Evolutionary conservation across 2,329 filamentous ascomycete genomes (phyloP), one percentile per base, ranked within the genome.

Genomic region (Chalaropsis thielavioides): DNA sequence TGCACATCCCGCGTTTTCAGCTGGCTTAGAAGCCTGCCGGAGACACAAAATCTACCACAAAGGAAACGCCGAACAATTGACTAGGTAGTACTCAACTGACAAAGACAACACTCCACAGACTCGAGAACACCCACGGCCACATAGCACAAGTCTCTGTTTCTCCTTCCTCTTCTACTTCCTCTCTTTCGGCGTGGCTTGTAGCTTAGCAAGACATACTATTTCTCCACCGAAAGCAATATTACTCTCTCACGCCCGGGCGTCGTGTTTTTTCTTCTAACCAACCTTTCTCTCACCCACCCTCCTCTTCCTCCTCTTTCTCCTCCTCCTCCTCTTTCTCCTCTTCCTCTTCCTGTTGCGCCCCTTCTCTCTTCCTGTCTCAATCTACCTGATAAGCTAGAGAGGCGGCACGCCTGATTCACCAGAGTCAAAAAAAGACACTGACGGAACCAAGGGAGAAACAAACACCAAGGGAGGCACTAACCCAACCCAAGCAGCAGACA

Each of bases 361-460:
- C 35, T 15, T 56, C 56, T 56, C 56, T 60, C 22, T 43, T 27
- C 24, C 6, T 51, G 17, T 8, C 35, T 35, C 46, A 24, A 24
- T 27, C 24, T 44, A 19, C 61, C 31, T 46, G 49, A 59, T 41
- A 64, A 64, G 51, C 51, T 27, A 43, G 35, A 59, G 62, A 64
- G 51, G 54, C 62, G 51, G 54, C 62, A 59, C 35, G 10, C 13
- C 43, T 64, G 62, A 64, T 31, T 56, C 51, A 59, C 38, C 38
- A 27, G 41, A 44, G 40, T 44, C 38, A 46, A 56, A 38, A 56
- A 35, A 54, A 49, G 40, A 56, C 43, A 58, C 51, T 58, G 40
- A 19, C 38, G 51, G 62, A 59, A 31, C 22, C 38, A 56, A 64
- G 22, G 40, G 54, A 64, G 62, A 51, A 44, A 58, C 62, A 58